phyloP scores from a whole-genome alignment of 345 rosid species.

The Acer negundo region DNA sequence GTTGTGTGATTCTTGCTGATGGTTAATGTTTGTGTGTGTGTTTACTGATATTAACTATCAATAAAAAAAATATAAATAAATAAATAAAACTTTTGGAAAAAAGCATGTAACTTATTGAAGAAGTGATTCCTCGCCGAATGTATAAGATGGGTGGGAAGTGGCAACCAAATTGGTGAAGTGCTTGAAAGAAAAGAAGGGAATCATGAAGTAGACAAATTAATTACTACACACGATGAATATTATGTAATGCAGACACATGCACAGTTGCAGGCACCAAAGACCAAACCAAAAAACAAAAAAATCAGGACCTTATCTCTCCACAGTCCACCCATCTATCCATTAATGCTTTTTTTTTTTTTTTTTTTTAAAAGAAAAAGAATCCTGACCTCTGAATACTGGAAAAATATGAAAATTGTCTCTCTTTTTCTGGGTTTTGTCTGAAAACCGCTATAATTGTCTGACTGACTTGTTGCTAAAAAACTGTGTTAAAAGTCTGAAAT shows the following conservation, averaged over 20 bases:
- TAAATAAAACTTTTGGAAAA: not conserved
- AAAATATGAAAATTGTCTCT: constrained; percentile 25
- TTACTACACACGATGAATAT: not conserved
- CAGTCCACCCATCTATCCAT: not conserved
- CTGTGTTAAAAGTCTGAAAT: not conserved
- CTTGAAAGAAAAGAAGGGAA: constrained; percentile 16
- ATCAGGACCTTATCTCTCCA: constrained; percentile 29
- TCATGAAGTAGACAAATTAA: constrained; percentile 7
- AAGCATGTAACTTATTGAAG: not conserved
- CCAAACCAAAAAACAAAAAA: not conserved
- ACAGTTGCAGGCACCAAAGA: constrained; percentile 19
- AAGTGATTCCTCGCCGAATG: not conserved
- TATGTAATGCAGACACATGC: not conserved
- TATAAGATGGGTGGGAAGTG: not conserved
- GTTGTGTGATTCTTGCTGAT: too few relatives aligned
- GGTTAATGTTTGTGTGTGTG: too few relatives aligned
- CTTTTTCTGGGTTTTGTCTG: constrained; percentile 24
- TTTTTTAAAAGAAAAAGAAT: too few relatives aligned
- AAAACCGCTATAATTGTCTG: constrained; percentile 27
- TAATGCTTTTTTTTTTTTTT: constrained; percentile 7
- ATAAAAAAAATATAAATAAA: too few relatives aligned
- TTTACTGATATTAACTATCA: too few relatives aligned
- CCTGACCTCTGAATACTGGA: not conserved
- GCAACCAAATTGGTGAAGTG: not conserved
- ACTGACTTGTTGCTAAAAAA: constrained; percentile 15